Evolutionary conservation across 495 filamentous ascomycete species (phyloP).

Genomic region (Hyaloscypha finlandica): DNA sequence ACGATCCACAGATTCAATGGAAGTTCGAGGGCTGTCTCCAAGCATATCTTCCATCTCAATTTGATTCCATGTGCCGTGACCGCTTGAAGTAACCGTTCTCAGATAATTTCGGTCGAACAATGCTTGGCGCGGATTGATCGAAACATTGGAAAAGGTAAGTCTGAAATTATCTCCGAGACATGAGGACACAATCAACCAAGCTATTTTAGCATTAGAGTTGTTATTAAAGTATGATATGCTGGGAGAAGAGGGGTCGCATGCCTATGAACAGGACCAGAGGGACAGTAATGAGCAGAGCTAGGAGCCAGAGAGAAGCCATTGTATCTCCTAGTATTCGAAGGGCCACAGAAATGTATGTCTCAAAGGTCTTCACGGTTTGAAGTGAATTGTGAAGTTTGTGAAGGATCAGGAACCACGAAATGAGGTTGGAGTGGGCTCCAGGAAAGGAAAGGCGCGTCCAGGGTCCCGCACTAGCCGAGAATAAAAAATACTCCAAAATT

Average conservation of each 20-base stretch:
- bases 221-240: background rate
- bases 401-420: background rate
- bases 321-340: background rate
- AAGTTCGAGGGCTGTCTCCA: conserved; percentile 35
- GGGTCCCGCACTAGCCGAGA: conserved; percentile 9
- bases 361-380: background rate
- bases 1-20: conserved; percentile 15
- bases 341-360: background rate
- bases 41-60: conserved; percentile 66
- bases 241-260: conserved; percentile 29
- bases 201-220: conserved; percentile 32
- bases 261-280: conserved; percentile 51
- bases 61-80: conserved; percentile 59
- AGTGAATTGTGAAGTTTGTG: background rate
- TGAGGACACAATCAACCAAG: conserved; percentile 59
- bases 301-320: conserved; percentile 53
- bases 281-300: conserved; percentile 52
- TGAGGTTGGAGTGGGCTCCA: background rate
- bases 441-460: conserved; percentile 12
- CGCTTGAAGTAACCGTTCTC: conserved; percentile 54
- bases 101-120: conserved; percentile 57
- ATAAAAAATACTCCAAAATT: conserved; percentile 11
- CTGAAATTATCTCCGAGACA: conserved; percentile 59
- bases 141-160: conserved; percentile 39
- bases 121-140: conserved; percentile 40